Conservation (phyloP, 805 yeast genomes). For the Nakazawaea populi region DNA sequence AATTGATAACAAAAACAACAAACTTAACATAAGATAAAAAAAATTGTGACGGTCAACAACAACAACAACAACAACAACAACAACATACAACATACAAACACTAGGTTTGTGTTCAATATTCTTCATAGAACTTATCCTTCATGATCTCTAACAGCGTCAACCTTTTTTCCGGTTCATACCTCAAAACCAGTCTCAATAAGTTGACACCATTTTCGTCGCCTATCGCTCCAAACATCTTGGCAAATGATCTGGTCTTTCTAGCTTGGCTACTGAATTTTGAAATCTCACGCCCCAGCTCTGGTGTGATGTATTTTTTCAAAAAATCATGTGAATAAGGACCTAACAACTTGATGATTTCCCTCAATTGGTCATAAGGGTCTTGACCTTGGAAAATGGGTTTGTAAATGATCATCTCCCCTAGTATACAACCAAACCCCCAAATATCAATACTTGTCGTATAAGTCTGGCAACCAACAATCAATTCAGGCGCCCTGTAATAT, state of each 20-base stretch:
- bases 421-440: conserved; percentile 97
- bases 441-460: conserved; percentile 91
- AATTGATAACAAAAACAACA: conserved; percentile 35
- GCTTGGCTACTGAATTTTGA: conserved; percentile 1
- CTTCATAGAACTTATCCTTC: conserved; percentile 87
- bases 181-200: conserved; percentile 71
- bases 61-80: not conserved
- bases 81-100: not conserved
- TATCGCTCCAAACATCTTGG: conserved; percentile 38
- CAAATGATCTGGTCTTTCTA: conserved; percentile 20
- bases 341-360: conserved; percentile 82
- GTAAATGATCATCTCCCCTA: conserved; percentile 91
- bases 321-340: conserved; percentile 62
- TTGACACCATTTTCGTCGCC: conserved; percentile 87
- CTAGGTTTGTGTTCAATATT: conserved; percentile 43
- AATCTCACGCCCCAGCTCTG: conserved; percentile 4
- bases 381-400: conserved; percentile 95
- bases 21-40: no score
- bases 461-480: conserved; percentile 82
- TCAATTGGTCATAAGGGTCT: conserved; percentile 79
- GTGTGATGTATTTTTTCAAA: conserved; percentile 3
- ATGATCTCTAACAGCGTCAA: conserved; percentile 75
- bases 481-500: conserved; percentile 94
- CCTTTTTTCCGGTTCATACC: conserved; percentile 85
- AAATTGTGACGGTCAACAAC: not conserved